These are phyloP conservation scores for Nyctanthes arbortristis DNA, from an alignment of 257 asterid species.

Conservation along the genomic window DNA sequence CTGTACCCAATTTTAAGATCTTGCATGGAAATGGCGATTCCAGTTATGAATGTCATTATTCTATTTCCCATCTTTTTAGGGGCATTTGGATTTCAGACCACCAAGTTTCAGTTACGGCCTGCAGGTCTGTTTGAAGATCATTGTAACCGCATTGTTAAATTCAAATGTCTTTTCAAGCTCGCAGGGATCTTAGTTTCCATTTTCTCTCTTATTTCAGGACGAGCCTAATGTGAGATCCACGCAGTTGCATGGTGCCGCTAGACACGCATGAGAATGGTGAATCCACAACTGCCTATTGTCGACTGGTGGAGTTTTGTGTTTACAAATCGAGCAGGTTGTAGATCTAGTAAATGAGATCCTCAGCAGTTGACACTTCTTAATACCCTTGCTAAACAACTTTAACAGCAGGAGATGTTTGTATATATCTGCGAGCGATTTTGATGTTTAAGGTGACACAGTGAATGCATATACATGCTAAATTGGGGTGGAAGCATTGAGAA, in stretches of 20 bases:
- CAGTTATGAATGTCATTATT: slow-evolving; percentile 14
- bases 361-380: not conserved
- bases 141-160: slow-evolving; percentile 10
- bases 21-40: not conserved
- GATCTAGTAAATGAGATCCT: slow-evolving; percentile 19
- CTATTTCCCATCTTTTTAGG: slow-evolving; percentile 43
- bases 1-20: not conserved
- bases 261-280: slow-evolving; percentile 49
- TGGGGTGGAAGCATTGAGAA: not conserved
- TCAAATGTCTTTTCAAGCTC: slow-evolving; percentile 7
- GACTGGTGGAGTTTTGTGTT: slow-evolving; percentile 21
- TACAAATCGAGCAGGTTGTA: not conserved
- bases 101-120: slow-evolving; percentile 62
- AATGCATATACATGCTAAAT: not conserved
- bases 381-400: not conserved
- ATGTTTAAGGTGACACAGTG: too few species aligned
- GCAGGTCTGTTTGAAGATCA: slow-evolving; percentile 55
- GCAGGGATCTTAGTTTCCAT: not conserved
- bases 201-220: slow-evolving; percentile 47
- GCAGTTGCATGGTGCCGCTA: slow-evolving; percentile 57
- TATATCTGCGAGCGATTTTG: not conserved
- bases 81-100: slow-evolving; percentile 84
- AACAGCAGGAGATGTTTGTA: slow-evolving; percentile 2
- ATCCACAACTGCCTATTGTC: not conserved
- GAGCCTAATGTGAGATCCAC: slow-evolving; percentile 65